Conservation (phyloP, 371 early-diverging fungal species). For the Mucor sp. region DNA sequence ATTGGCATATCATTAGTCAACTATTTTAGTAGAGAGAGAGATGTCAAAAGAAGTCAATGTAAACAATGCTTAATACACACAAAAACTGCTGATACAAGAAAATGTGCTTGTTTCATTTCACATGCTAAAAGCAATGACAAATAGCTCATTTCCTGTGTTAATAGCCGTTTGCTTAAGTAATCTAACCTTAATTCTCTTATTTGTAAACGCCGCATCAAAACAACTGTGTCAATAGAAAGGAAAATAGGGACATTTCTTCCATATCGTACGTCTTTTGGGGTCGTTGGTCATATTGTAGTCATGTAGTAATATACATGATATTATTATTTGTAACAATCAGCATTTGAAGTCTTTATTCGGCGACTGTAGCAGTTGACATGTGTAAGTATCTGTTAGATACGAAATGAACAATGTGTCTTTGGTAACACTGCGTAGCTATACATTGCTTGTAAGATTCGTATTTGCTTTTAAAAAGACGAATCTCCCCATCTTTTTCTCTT, state of each 20-base stretch:
- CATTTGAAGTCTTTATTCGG: not conserved
- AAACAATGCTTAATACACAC: too few species aligned
- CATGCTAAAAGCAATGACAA: not conserved
- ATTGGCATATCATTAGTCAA: too few species aligned
- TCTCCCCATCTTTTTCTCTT: too few species aligned
- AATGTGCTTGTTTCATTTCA: not conserved
- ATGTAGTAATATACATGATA: not conserved
- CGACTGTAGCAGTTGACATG: too few species aligned
- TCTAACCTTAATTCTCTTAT: not conserved
- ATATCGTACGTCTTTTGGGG: not conserved
- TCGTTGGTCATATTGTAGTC: not conserved
- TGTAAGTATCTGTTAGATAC: too few species aligned
- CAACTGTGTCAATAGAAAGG: not conserved
- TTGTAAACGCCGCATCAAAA: not conserved
- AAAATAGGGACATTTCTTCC: not conserved
- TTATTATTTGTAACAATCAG: not conserved
- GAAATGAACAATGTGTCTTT: too few species aligned
- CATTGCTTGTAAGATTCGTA: not conserved
- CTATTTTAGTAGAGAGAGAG: too few species aligned
- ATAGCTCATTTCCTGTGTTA: too few species aligned
- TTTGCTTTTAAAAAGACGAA: too few species aligned
- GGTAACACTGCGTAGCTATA: too few species aligned
- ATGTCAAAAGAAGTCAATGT: not conserved
- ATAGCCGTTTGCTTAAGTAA: not conserved
- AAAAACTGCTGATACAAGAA: not conserved